A percentile compares a stretch with the other conserved stretches of the same genome.
These are phyloP conservation scores for Boechera stricta DNA, from an alignment of 345 rosid species.

Conservation along the genomic window DNA sequence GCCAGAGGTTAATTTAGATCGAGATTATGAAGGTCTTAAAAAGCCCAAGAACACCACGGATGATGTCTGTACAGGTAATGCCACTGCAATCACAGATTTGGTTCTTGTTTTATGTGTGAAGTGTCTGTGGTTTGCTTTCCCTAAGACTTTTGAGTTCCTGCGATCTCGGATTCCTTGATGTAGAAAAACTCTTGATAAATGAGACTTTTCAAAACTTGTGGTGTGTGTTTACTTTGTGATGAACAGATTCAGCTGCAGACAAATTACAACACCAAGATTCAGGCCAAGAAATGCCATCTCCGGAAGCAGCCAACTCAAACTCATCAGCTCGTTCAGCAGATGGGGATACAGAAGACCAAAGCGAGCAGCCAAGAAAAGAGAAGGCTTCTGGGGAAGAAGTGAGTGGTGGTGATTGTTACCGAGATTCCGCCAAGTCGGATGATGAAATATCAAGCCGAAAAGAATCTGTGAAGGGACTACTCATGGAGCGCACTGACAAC, in stretches of 20 bases:
- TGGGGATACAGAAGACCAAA: conserved; percentile 39
- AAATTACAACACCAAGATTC: conserved; percentile 54
- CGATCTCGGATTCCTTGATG: not conserved
- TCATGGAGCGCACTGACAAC: conserved; percentile 62
- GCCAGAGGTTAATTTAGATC: conserved; percentile 78
- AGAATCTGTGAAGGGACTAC: conserved; percentile 53
- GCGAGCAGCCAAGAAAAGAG: conserved; percentile 25
- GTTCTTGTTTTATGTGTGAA: conserved; percentile 14
- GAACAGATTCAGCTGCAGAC: conserved; percentile 61
- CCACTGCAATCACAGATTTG: not conserved
- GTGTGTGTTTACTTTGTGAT: conserved; percentile 24
- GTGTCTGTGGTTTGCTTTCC: not conserved
- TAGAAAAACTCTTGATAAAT: conserved; percentile 3
- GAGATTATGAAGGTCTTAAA: conserved; percentile 73
- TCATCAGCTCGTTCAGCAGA: conserved; percentile 46
- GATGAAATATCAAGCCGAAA: conserved; percentile 52
- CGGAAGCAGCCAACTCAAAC: conserved; percentile 49
- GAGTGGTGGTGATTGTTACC: conserved; percentile 39
- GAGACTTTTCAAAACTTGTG: conserved; percentile 6
- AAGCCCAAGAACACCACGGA: conserved; percentile 78
- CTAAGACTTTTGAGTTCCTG: not conserved
- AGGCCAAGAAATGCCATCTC: conserved; percentile 47
- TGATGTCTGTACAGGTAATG: conserved; percentile 61
- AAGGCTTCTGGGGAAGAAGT: conserved; percentile 22
- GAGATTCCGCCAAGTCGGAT: conserved; percentile 49